Base-by-base conservation (phyloP, 2,329 filamentous ascomycete genomes). In the Ophiostoma tasmaniense region DNA sequence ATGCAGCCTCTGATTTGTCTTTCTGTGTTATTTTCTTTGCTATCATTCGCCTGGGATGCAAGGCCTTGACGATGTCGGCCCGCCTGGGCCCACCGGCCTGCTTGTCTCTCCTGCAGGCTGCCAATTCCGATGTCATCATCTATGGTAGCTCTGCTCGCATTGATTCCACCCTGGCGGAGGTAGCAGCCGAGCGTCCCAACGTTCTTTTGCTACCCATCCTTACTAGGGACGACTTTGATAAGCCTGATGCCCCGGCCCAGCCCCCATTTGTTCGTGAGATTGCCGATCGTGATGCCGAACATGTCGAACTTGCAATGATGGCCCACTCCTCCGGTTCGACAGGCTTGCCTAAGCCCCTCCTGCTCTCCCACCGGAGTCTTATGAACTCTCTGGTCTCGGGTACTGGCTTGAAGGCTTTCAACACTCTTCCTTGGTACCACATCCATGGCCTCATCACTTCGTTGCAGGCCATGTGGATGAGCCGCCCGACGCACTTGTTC, bases 241-340 rank as follows among this genome's bases (percentile, higher is more conserved):
- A 65, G 39, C 71, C 70, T 2, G 67, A 59, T 22, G 62, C 50
- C 20, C 70, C 73, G 28, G 69, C 71, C 20, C 17, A 67, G 6
- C 70, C 73, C 22, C 74, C 75, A 2, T 75, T 76, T 45, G 14
- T 70, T 2, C 72, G 75, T 8, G 70, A 70, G 8, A 75, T 75
- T 25, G 68, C 67, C 30, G 73, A 75, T 62, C 71, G 70, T 71
- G 30, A 77, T 74, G 66, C 71, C 45, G 71, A 79, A 72, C 73
- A 76, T 52, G 22, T 73, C 66, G 77, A 77, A 65, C 72, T 76
- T 0, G 78, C 78, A 0, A 71, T 82, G 39, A 81, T 82, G 35
- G 76, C 80, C 55, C 82, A 83, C 71, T 83, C 81, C 0, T 83
- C 81, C 0, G 82, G 82, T 0, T 82, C 81, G 1, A 83, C 81